phyloP scores from a whole-genome alignment of 129 eudicot genomes.

The Chrysanthemum seticuspe region DNA sequence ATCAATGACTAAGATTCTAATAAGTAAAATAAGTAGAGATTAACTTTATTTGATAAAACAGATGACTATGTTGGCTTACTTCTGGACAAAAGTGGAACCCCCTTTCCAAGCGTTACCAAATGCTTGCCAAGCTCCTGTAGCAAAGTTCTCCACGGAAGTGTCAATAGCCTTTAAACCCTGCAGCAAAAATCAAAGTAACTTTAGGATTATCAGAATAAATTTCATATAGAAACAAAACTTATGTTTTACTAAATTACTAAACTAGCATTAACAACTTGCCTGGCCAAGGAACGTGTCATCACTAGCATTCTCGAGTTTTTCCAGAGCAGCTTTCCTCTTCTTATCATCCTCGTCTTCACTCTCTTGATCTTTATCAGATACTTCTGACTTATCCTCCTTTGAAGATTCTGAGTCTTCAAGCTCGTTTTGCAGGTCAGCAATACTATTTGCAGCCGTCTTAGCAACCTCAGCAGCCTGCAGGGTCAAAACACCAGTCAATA shows the following conservation, averaged over 20 bases:
- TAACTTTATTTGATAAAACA: background rate
- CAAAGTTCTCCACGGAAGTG: slow-evolving; percentile 70
- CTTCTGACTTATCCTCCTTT: slow-evolving; percentile 55
- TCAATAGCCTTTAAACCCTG: slow-evolving; percentile 90
- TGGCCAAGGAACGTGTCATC: slow-evolving; percentile 88
- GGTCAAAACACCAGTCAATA: slow-evolving; percentile 11
- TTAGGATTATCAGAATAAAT: background rate
- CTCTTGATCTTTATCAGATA: slow-evolving; percentile 54
- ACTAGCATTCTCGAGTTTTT: slow-evolving; percentile 81
- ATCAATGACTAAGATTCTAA: background rate
- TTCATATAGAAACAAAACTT: background rate
- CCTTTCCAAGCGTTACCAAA: slow-evolving; percentile 89
- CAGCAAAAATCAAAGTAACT: slow-evolving; percentile 14
- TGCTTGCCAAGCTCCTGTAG: slow-evolving; percentile 98
- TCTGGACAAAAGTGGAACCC: slow-evolving; percentile 65
- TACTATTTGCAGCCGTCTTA: slow-evolving; percentile 70
- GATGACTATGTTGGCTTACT: slow-evolving; percentile 41
- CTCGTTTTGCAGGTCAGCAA: slow-evolving; percentile 54
- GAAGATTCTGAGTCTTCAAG: slow-evolving; percentile 63
- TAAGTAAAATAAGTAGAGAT: background rate
- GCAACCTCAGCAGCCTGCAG: slow-evolving; percentile 87
- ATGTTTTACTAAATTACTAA: too few species aligned
- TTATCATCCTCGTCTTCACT: slow-evolving; percentile 69
- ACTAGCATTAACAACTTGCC: slow-evolving; percentile 40
- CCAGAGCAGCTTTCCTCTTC: slow-evolving; percentile 71